Base-by-base conservation (phyloP, 192 early-diverging fungal genomes). In the Rhizophagus sp. region DNA sequence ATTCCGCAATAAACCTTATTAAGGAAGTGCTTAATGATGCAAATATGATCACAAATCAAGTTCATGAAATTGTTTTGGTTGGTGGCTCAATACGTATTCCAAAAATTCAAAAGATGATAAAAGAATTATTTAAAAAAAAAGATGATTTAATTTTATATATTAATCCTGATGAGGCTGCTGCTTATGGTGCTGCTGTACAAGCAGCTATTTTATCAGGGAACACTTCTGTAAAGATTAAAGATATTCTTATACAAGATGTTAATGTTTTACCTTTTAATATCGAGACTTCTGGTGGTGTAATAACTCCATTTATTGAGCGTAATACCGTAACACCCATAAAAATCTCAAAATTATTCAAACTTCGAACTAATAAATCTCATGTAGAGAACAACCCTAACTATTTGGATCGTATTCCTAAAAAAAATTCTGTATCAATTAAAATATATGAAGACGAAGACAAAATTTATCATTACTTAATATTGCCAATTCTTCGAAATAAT, bases 401-500 rank as follows among this genome's bases (percentile, higher is more conserved):
- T 52, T 17, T 19, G 5, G 13, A 57, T 15, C 5, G 39, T 41
- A 41, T 4, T 57, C 4, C 17, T 22, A 0, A 57, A 3, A 57
- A 12, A 4, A 19, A 4, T 3, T 1, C 2, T 19, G 5, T 57
- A 6, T 5, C 3, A 15, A 57, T 57, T 19, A 1, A 19, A 4
- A 22, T 57, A 19, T 57, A 19, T 22, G 50, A 57, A 57, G 50
- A 17, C 19, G 17, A 57, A 57, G 50, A 17, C 19, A 4, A 57
- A 57, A 2, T 2, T 4, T 12, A 10, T 4, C 11, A 2, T 12
- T 5, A 95, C 91, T 88, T 90, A 81, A 90, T 96, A 77, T 91
- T 95, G 73, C 87, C 85, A 91, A 94, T 82, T 82, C 89, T 83
- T 93, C 94, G 36, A 36, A 36, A 36, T 36, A 90, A 90, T 57